phyloP scores from a whole-genome alignment of 2,329 filamentous ascomycete species.

The Pseudogymnoascus sp. region DNA sequence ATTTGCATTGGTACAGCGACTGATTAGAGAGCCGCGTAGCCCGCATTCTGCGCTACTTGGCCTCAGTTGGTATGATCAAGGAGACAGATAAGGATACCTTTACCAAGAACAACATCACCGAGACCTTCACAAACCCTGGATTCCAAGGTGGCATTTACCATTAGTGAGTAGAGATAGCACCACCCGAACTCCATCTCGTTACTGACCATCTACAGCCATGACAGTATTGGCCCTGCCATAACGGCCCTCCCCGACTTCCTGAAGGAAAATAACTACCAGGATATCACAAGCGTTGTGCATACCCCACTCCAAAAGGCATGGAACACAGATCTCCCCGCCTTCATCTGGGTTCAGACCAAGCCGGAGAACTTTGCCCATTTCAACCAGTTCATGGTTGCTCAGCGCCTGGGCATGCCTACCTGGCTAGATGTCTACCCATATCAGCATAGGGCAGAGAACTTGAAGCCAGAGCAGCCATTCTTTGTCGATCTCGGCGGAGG shows the following conservation, averaged over 20 bases:
- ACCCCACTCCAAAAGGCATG: too few relatives aligned
- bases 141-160: slow-evolving; percentile 25
- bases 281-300: too few relatives aligned
- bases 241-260: slow-evolving; percentile 28
- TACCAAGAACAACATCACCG: slow-evolving; percentile 26
- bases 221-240: slow-evolving; percentile 20
- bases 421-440: background rate
- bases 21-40: too few relatives aligned
- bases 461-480: slow-evolving; percentile 15
- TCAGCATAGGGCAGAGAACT: background rate
- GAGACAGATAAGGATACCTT: slow-evolving; percentile 27
- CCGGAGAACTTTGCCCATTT: slow-evolving; percentile 10
- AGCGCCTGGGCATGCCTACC: background rate
- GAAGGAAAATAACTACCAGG: slow-evolving; percentile 17
- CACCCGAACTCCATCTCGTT: too few relatives aligned
- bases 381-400: slow-evolving; percentile 12
- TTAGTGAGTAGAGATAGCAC: slow-evolving; percentile 8
- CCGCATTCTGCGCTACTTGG: slow-evolving; percentile 29
- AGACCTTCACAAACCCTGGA: slow-evolving; percentile 23
- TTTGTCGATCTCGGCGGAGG: slow-evolving; percentile 38
- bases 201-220: slow-evolving; percentile 13
- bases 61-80: slow-evolving; percentile 26
- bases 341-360: slow-evolving; percentile 4
- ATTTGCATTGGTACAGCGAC: too few relatives aligned
- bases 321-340: background rate